phyloP scores from a whole-genome alignment of 306 rosid species.

The Trifolium fragiferum region DNA sequence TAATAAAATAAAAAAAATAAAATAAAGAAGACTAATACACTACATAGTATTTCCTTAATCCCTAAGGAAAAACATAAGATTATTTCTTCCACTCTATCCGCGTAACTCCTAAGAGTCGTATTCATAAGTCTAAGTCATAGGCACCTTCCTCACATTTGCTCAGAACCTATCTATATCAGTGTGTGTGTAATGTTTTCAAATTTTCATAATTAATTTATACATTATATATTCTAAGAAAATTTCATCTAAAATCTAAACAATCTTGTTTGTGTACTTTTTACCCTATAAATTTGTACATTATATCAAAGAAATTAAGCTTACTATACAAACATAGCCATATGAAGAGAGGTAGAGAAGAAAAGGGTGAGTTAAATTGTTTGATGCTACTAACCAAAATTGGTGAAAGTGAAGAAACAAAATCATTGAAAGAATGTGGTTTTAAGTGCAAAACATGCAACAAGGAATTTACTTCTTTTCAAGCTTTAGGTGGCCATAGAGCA shows the following conservation, averaged over 20 bases:
- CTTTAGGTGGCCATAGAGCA: conserved; percentile 65
- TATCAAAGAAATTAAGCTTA: conserved; percentile 4
- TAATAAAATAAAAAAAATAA: too few relatives aligned
- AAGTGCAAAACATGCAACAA: conserved; percentile 74
- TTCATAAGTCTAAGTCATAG: background rate
- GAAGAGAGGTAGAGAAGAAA: conserved; percentile 59
- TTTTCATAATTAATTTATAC: background rate
- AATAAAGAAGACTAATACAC: too few relatives aligned
- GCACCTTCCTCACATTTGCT: background rate
- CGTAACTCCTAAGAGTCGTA: background rate
- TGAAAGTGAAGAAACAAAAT: conserved; percentile 19
- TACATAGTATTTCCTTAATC: background rate
- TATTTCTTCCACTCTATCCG: background rate
- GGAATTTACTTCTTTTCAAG: conserved; percentile 73
- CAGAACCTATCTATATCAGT: background rate
- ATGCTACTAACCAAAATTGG: conserved; percentile 59
- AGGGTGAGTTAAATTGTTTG: conserved; percentile 45
- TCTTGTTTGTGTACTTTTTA: background rate
- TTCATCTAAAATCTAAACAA: background rate
- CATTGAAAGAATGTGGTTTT: conserved; percentile 41
- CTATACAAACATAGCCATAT: conserved; percentile 37
- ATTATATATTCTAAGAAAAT: background rate
- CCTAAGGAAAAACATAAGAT: background rate
- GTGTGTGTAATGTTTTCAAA: background rate
- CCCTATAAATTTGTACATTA: background rate